Conservation (phyloP, 2,329 filamentous ascomycete genomes). For the Simplicillium aogashimaense region DNA sequence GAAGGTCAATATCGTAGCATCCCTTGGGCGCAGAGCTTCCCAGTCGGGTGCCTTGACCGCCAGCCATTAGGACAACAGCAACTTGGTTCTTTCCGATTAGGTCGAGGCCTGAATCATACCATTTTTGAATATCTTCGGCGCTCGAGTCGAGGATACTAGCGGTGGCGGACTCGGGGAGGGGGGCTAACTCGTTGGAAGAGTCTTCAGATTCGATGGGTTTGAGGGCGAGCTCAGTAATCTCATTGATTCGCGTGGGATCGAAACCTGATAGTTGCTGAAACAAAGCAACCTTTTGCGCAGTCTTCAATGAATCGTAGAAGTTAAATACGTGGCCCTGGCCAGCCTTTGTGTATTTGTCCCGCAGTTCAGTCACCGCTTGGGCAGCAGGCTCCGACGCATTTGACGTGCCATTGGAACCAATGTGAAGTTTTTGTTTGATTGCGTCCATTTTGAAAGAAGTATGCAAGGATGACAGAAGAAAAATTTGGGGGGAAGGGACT, state of each 20-base stretch:
- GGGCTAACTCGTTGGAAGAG: constrained; percentile 57
- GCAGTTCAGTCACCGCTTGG: constrained; percentile 58
- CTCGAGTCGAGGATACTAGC: constrained; percentile 90
- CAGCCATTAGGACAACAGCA: constrained; percentile 89
- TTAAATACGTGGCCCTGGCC: constrained; percentile 73
- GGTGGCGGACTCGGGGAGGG: constrained; percentile 74
- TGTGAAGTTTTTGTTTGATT: constrained; percentile 31
- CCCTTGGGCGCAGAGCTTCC: constrained; percentile 95
- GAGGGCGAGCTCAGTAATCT: constrained; percentile 72
- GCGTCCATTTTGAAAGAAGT: constrained; percentile 26
- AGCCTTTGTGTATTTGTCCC: constrained; percentile 63
- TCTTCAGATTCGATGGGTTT: constrained; percentile 60
- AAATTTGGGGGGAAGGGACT: no score
- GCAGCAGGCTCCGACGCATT: constrained; percentile 42
- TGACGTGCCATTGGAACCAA: constrained; percentile 19
- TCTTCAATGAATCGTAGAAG: constrained; percentile 70
- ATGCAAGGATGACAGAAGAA: neutral
- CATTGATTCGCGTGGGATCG: constrained; percentile 79
- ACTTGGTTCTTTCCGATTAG: constrained; percentile 69
- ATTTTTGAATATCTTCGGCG: constrained; percentile 65
- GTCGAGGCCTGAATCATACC: constrained; percentile 77
- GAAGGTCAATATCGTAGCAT: constrained; percentile 92
- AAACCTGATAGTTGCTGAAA: constrained; percentile 75
- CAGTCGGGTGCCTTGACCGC: constrained; percentile 88
- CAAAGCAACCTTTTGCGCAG: constrained; percentile 64